Evolutionary conservation across 768 basidiomycete genomes (phyloP), one percentile per base, ranked within the genome.

Genomic region (Leccinum aurantiacum): DNA sequence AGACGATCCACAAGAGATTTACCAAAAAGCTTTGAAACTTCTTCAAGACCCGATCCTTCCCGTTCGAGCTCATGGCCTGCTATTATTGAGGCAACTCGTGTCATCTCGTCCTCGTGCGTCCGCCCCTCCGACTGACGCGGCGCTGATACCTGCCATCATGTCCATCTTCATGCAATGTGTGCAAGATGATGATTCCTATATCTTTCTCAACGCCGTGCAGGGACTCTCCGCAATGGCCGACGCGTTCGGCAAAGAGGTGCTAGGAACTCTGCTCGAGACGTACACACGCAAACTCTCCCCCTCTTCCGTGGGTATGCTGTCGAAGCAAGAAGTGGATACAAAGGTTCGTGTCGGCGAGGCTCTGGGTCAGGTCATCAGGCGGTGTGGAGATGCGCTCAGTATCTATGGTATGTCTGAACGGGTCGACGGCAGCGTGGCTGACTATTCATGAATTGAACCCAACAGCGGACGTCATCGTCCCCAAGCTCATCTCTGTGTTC

Each of bases 101-200:
- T 77, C 80, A 24, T 64, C 70, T 65, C 62, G 61, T 68, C 66
- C 62, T 56, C 64, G 37, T 35, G 25, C 54, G 19, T 57, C 66
- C 29, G 6, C 57, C 7, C 58, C 53, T 35, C 61, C 65, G n/a
- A 68, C 78, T 13, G 85, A 90, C 65, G 74, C 78, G 3, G 88
- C 90, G 0, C 77, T 98, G 25, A 74, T 87, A 15, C 93, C 94
- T 6, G 90, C 88, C 1, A 91, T 98, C 64, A 75, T 95, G 50
- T 89, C 90, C 29, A 89, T 97, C 57, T 96, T 98, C 71, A 73
- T 95, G 62, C 86, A 91, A 68, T 83, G 87, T 0, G 74, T 95
- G 6, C 89, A 93, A 68, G 94, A 97, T 61, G 90, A 95, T 41
- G 96, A 98, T 68, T 93, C 92, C n/a, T 98, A 94, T 72, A 86